phyloP scores from a whole-genome alignment of 257 asterid genomes.

The Cordia subcordata region DNA sequence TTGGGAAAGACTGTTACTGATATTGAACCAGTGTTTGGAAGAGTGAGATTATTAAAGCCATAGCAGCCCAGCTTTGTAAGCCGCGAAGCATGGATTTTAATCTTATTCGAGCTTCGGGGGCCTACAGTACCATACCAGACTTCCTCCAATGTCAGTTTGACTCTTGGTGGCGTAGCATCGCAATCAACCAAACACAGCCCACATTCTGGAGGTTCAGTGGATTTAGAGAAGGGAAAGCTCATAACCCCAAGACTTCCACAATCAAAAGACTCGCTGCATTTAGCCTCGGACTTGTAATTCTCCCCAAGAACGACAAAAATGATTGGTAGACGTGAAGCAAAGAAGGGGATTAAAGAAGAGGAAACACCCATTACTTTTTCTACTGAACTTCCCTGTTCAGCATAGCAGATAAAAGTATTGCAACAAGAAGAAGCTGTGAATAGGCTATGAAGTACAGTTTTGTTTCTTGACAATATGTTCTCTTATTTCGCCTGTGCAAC shows the following conservation, averaged over 20 bases:
- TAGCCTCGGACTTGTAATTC: background rate
- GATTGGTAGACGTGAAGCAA: background rate
- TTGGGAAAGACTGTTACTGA: conserved; percentile 1
- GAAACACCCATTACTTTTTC: no score
- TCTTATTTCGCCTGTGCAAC: no score
- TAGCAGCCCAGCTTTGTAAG: conserved; percentile 16
- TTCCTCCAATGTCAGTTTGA: conserved; percentile 13
- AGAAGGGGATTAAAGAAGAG: background rate
- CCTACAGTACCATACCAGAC: background rate
- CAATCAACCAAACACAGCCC: conserved; percentile 27
- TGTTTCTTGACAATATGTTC: no score
- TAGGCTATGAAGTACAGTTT: no score
- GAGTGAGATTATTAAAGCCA: background rate
- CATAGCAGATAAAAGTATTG: no score
- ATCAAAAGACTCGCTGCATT: background rate
- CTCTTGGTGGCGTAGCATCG: conserved; percentile 4
- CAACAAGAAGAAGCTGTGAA: no score
- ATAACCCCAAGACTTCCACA: conserved; percentile 25
- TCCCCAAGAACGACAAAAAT: background rate
- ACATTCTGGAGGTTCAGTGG: conserved; percentile 6
- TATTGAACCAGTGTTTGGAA: no score
- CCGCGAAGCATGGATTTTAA: background rate
- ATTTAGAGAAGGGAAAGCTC: conserved; percentile 21
- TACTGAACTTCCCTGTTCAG: no score
- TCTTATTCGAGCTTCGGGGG: background rate